These are phyloP conservation scores for Neurospora sp. DNA, from an alignment of 495 filamentous ascomycete species.

Conservation along the genomic window DNA sequence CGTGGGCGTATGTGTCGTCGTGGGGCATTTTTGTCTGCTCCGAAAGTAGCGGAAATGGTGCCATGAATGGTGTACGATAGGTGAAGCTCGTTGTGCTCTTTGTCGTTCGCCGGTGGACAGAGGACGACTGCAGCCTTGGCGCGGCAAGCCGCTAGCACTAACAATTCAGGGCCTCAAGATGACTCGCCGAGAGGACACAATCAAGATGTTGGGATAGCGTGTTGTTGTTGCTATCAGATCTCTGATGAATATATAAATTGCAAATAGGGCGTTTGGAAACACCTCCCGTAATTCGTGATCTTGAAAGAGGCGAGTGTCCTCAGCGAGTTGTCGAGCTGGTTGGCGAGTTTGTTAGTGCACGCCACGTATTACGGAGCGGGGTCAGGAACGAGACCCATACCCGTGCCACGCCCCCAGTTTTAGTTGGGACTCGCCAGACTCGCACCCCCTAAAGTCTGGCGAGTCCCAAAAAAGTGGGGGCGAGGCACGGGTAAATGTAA, in stretches of 20 bases:
- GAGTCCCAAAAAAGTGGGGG: too few relatives aligned
- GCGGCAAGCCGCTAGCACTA: not conserved
- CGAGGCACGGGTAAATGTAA: too few relatives aligned
- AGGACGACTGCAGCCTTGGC: not conserved
- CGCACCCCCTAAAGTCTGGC: too few relatives aligned
- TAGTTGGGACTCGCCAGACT: too few relatives aligned
- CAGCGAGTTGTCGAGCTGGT: not conserved
- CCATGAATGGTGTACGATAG: too few relatives aligned
- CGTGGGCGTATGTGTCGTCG: too few relatives aligned
- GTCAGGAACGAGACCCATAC: not conserved
- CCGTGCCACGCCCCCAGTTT: too few relatives aligned
- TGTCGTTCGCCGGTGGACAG: not conserved
- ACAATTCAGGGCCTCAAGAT: not conserved
- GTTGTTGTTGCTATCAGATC: not conserved
- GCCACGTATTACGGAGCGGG: not conserved
- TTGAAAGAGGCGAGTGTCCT: not conserved
- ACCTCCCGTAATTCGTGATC: accelerated
- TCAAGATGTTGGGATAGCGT: not conserved
- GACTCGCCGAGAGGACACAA: not conserved
- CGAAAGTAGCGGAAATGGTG: too few relatives aligned
- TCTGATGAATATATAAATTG: not conserved
- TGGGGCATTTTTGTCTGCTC: too few relatives aligned
- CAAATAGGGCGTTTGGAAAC: not conserved
- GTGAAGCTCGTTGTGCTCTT: too few relatives aligned
- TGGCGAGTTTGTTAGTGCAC: not conserved